Evolutionary conservation across 148 eudicot genomes (phyloP).

Genomic region (Cornus suecica): DNA sequence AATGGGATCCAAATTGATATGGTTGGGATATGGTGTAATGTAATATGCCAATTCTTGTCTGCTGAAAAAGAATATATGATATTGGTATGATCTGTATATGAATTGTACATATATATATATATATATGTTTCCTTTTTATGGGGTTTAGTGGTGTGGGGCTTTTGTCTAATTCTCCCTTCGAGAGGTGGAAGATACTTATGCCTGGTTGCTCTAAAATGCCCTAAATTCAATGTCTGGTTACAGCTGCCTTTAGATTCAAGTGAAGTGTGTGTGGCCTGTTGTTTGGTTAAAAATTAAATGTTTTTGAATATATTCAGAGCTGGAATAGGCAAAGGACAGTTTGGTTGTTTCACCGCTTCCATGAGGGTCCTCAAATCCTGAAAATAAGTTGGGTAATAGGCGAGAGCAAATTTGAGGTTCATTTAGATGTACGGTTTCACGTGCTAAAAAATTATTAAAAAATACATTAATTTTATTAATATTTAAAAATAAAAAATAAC

Average conservation of each 20-base stretch:
- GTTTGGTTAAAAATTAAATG: neutral
- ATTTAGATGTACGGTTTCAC: too few relatives aligned
- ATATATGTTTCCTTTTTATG: neutral
- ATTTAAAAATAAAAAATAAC: too few relatives aligned
- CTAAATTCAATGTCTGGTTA: neutral
- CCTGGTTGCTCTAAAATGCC: neutral
- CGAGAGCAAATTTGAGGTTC: too few relatives aligned
- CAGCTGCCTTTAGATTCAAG: neutral
- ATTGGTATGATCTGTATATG: conserved; percentile 12
- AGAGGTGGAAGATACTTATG: neutral
- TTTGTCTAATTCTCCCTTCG: neutral
- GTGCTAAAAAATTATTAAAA: too few relatives aligned
- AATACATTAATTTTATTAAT: too few relatives aligned
- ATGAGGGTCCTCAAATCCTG: too few relatives aligned
- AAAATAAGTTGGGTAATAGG: too few relatives aligned
- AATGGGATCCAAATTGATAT: conserved; percentile 27
- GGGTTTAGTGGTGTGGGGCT: neutral
- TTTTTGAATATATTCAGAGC: too few relatives aligned
- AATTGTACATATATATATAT: neutral
- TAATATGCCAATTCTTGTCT: conserved; percentile 40
- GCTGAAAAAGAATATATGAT: conserved; percentile 38
- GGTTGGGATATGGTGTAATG: conserved; percentile 35
- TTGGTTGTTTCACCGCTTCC: too few relatives aligned
- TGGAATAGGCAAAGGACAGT: neutral
- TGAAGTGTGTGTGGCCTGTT: neutral